phyloP scores from a whole-genome alignment of 129 eudicot genomes.

The Silybum marianum region DNA sequence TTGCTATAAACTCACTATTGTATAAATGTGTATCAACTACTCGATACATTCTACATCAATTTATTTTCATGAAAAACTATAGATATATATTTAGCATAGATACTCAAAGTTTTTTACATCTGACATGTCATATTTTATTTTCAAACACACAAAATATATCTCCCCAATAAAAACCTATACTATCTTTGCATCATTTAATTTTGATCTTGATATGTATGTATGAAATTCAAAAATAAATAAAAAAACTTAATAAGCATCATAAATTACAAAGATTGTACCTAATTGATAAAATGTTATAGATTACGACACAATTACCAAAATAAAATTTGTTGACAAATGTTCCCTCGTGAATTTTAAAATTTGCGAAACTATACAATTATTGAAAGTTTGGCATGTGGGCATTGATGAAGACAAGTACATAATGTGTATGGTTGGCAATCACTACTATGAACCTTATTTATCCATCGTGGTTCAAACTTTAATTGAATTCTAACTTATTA shows the following conservation, averaged over 20 bases:
- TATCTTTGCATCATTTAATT: neutral
- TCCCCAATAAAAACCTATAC: neutral
- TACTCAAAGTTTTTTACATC: neutral
- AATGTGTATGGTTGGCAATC: conserved; percentile 6
- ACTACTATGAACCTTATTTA: neutral
- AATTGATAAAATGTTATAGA: neutral
- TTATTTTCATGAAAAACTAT: no score
- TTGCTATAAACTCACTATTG: no score
- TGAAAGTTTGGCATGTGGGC: conserved; percentile 4
- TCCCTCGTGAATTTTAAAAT: neutral
- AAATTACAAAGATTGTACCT: neutral
- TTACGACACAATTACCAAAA: neutral
- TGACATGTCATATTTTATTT: neutral
- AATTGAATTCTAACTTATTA: neutral
- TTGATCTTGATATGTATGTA: neutral
- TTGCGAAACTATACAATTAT: neutral
- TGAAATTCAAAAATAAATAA: neutral
- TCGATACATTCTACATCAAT: neutral
- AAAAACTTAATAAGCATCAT: neutral
- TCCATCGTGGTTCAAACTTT: neutral
- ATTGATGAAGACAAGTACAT: neutral
- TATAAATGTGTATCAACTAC: neutral
- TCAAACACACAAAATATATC: no score
- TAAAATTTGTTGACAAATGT: neutral
- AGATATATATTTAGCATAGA: neutral